phyloP scores from a whole-genome alignment of 495 filamentous ascomycete species.

The Talaromyces adpressus region DNA sequence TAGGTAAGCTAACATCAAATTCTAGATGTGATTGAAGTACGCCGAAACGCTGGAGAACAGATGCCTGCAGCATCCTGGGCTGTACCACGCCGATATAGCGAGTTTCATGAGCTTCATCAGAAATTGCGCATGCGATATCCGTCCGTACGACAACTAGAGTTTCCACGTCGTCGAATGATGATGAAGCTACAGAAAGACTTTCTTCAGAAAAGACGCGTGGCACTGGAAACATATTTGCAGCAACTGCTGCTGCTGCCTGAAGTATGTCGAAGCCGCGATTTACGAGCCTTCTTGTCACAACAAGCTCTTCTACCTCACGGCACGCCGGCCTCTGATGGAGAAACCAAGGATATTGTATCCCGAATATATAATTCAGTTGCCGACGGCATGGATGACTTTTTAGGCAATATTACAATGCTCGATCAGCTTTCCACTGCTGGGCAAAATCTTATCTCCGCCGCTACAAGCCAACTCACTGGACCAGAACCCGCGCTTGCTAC shows the following conservation, averaged over 20 bases:
- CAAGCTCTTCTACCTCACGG: constrained; percentile 59
- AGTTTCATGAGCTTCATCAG: constrained; percentile 94
- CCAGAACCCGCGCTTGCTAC: constrained; percentile 33
- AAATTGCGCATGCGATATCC: constrained; percentile 77
- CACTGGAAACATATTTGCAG: constrained; percentile 79
- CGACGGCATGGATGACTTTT: constrained; percentile 96
- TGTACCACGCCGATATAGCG: constrained; percentile 80
- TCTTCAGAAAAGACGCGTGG: constrained; percentile 74
- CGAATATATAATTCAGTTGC: constrained; percentile 93
- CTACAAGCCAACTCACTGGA: constrained; percentile 63
- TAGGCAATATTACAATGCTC: constrained; percentile 90
- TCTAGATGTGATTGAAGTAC: constrained; percentile 78
- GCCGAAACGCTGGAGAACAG: constrained; percentile 79
- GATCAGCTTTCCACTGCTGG: constrained; percentile 91
- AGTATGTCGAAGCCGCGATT: constrained; percentile 86
- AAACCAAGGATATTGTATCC: constrained; percentile 84
- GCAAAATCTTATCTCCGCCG: constrained; percentile 86
- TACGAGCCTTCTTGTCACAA: constrained; percentile 91
- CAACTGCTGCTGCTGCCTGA: constrained; percentile 81
- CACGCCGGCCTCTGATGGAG: constrained; percentile 51
- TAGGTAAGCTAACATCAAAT: not conserved
- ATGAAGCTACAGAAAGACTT: constrained; percentile 97
- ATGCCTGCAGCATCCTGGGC: constrained; percentile 82
- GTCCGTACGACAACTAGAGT: constrained; percentile 81
- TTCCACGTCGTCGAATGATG: constrained; percentile 84